Percentiles rank a stretch among this genome's conserved stretches.
phyloP scores from a whole-genome alignment of 305 asterid genomes.

The Rubia peregrina region DNA sequence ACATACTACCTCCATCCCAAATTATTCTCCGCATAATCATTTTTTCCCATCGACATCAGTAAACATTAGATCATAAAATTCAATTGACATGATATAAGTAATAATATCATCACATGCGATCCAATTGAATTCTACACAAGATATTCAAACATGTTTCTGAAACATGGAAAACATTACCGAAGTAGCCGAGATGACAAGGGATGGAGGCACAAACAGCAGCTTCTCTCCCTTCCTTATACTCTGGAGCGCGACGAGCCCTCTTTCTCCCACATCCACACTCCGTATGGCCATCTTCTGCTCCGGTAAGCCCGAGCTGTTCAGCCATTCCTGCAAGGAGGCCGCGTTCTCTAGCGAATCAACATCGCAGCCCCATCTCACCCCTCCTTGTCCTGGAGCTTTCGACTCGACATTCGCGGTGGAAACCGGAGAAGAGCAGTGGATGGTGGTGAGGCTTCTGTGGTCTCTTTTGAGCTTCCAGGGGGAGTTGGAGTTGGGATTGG shows the following conservation, averaged over 20 bases:
- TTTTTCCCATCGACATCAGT: not conserved
- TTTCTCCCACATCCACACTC: slow-evolving; percentile 88
- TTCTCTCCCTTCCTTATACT: slow-evolving; percentile 88
- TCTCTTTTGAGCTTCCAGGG: slow-evolving; percentile 26
- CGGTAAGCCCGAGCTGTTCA: slow-evolving; percentile 64
- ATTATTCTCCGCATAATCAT: not conserved
- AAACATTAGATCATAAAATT: not conserved
- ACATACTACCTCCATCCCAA: not conserved
- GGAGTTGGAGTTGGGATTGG: slow-evolving; percentile 13
- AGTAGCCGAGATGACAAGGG: slow-evolving; percentile 73
- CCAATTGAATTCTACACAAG: not conserved
- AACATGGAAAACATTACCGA: slow-evolving; percentile 33
- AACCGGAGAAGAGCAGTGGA: slow-evolving; percentile 54
- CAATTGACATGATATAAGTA: not conserved
- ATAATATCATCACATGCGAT: no score
- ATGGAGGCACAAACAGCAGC: slow-evolving; percentile 84
- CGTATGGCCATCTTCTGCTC: slow-evolving; percentile 73
- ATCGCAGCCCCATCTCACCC: slow-evolving; percentile 74
- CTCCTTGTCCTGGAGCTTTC: not conserved
- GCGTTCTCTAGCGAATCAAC: slow-evolving; percentile 73
- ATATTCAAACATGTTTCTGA: not conserved
- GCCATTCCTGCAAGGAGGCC: slow-evolving; percentile 68
- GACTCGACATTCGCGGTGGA: slow-evolving; percentile 37
- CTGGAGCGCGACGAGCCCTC: slow-evolving; percentile 84
- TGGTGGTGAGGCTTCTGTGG: slow-evolving; percentile 14